These are phyloP conservation scores for Yarrowia sp. DNA, from an alignment of 805 yeast genomes.

Conservation along the genomic window DNA sequence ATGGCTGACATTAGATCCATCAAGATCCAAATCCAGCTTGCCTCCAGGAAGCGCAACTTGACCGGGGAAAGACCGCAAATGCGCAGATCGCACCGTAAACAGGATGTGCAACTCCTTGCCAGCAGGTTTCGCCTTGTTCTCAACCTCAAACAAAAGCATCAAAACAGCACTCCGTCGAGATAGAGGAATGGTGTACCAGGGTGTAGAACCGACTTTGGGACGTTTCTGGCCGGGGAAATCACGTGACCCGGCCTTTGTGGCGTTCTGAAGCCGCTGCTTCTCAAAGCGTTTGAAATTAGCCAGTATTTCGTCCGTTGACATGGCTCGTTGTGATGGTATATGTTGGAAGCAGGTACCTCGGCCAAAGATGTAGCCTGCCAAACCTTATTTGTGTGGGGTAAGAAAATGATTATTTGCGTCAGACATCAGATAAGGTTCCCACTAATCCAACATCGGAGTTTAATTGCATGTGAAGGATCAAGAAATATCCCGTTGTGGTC, in stretches of 20 bases:
- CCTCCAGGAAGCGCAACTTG: constrained; percentile 88
- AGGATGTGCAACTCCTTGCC: constrained; percentile 61
- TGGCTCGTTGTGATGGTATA: not conserved
- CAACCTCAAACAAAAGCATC: constrained; percentile 14
- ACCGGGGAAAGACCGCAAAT: constrained; percentile 68
- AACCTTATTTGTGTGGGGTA: constrained; percentile 22
- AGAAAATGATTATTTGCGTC: not conserved
- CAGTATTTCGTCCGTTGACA: constrained; percentile 18
- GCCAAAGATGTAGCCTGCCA: not conserved
- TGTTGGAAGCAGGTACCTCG: not conserved
- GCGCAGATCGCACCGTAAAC: constrained; percentile 67
- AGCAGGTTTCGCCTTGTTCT: not conserved
- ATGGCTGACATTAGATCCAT: constrained; percentile 21
- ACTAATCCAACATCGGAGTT: not conserved
- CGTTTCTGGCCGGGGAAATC: constrained; percentile 1
- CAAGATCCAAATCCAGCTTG: constrained; percentile 53
- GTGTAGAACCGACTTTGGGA: constrained; percentile 8
- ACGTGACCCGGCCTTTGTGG: not conserved
- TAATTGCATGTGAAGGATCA: not conserved
- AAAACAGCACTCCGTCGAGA: not conserved
- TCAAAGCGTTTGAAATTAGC: not conserved
- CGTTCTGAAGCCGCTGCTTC: constrained; percentile 9
- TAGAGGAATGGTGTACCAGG: constrained; percentile 11
- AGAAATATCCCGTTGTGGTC: too few species aligned
- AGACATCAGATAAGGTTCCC: not conserved